These are phyloP conservation scores for Fonsecaea multimorphosa DNA, from an alignment of 2,329 filamentous ascomycete genomes.

Conservation along the genomic window DNA sequence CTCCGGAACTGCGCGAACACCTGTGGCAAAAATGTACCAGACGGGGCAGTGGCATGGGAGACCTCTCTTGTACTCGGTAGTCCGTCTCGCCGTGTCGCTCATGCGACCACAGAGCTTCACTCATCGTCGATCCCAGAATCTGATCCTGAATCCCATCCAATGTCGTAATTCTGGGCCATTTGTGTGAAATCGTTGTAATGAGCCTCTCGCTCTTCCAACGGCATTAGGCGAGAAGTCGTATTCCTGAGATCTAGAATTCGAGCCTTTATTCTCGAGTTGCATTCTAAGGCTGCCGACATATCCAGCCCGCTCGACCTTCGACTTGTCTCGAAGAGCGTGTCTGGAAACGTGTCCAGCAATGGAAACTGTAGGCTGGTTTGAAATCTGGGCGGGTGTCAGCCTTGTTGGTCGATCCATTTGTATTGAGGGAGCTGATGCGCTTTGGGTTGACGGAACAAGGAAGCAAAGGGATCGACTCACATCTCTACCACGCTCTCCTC, in stretches of 20 bases:
- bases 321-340: constrained; percentile 65
- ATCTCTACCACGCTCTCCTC: constrained; percentile 37
- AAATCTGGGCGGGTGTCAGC: constrained; percentile 31
- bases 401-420: not conserved
- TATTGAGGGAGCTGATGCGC: not conserved
- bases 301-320: constrained; percentile 54
- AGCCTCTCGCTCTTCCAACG: constrained; percentile 79
- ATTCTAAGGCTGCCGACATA: constrained; percentile 54
- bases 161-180: constrained; percentile 82
- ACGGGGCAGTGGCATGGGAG: not conserved
- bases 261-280: constrained; percentile 73
- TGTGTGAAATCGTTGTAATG: constrained; percentile 81
- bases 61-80: not conserved
- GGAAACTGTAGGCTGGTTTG: constrained; percentile 62
- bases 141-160: constrained; percentile 43
- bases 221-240: constrained; percentile 66
- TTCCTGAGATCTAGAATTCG: constrained; percentile 70
- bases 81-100: too few relatives aligned
- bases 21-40: not conserved
- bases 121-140: constrained; percentile 52
- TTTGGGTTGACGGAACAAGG: not conserved
- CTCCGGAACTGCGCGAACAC: not conserved
- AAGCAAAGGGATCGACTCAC: constrained; percentile 21
- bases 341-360: constrained; percentile 80
- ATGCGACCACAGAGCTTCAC: constrained; percentile 12